phyloP scores from a whole-genome alignment of 768 basidiomycete species.

The Suillus placidus region DNA sequence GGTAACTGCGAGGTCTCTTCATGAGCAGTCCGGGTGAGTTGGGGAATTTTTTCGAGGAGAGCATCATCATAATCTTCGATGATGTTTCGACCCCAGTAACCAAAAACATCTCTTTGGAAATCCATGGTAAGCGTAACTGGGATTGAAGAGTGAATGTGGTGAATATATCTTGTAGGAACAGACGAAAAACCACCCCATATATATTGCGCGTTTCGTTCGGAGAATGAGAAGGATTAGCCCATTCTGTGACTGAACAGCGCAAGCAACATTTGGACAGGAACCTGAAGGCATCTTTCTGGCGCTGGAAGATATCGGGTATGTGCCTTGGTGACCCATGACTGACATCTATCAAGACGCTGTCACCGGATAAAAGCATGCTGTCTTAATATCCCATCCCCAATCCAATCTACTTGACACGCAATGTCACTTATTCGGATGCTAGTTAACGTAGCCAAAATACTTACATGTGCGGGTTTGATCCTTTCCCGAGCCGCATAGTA shows the following conservation, averaged over 20 bases:
- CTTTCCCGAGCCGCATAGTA: too few species aligned
- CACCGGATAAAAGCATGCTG: too few species aligned
- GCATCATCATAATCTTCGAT: conserved; percentile 10
- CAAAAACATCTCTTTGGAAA: conserved; percentile 21
- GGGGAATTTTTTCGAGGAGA: conserved; percentile 12
- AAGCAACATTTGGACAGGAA: neutral
- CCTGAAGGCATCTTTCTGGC: too few species aligned
- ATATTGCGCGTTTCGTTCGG: neutral
- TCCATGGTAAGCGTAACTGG: neutral
- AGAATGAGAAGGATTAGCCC: neutral
- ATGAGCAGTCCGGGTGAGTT: neutral
- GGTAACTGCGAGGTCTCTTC: neutral
- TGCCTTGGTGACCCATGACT: too few species aligned
- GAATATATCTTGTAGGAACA: neutral
- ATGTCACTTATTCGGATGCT: neutral
- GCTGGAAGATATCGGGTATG: too few species aligned
- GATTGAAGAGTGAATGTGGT: neutral
- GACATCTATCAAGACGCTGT: too few species aligned
- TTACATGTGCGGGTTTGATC: neutral
- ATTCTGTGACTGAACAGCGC: neutral
- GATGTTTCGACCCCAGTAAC: conserved; percentile 14
- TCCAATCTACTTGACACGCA: neutral
- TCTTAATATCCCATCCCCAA: too few species aligned
- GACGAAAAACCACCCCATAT: neutral
- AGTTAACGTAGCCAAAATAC: neutral